Evolutionary conservation across 2,329 filamentous ascomycete species (phyloP).

Genomic region (Pseudonectria foliicola): DNA sequence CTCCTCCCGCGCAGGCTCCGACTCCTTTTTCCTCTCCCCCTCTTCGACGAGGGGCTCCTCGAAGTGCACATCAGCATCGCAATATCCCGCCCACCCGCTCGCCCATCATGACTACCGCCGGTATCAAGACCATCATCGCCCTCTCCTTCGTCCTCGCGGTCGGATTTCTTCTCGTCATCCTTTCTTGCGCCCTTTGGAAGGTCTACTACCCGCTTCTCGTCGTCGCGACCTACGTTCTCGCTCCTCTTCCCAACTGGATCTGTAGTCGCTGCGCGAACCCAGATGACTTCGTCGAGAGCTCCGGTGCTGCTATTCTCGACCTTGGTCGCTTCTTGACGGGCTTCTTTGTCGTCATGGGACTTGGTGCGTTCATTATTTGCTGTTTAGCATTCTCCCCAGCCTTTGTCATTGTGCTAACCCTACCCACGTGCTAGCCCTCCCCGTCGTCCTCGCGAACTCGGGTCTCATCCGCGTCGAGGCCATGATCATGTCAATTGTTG

Average conservation of each 20-base stretch:
- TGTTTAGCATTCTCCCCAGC: slow-evolving; percentile 3
- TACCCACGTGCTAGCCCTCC: slow-evolving; percentile 59
- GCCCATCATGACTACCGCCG: slow-evolving; percentile 63
- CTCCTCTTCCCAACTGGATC: slow-evolving; percentile 94
- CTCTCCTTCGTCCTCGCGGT: slow-evolving; percentile 98
- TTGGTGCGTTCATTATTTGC: slow-evolving; percentile 57
- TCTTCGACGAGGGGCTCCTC: slow-evolving; percentile 7
- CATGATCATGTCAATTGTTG: slow-evolving; percentile 91
- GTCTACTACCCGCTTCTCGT: slow-evolving; percentile 94
- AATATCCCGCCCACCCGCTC: slow-evolving; percentile 3
- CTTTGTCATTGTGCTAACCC: slow-evolving; percentile 8
- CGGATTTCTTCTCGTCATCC: slow-evolving; percentile 96
- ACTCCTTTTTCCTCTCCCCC: slow-evolving; percentile 1
- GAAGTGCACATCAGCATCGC: neutral
- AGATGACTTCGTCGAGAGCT: slow-evolving; percentile 89
- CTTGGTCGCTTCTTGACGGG: slow-evolving; percentile 91
- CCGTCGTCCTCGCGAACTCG: slow-evolving; percentile 80
- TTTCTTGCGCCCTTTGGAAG: slow-evolving; percentile 90
- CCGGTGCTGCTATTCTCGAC: slow-evolving; percentile 79
- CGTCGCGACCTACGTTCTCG: slow-evolving; percentile 89
- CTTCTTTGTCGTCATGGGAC: slow-evolving; percentile 94
- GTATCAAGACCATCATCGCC: slow-evolving; percentile 97
- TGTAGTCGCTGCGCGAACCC: slow-evolving; percentile 81
- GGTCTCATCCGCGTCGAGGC: slow-evolving; percentile 74
- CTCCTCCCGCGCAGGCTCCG: slow-evolving; percentile 5